Conservation (phyloP, 2,329 filamentous ascomycete genomes). For the Botrytis aclada region DNA sequence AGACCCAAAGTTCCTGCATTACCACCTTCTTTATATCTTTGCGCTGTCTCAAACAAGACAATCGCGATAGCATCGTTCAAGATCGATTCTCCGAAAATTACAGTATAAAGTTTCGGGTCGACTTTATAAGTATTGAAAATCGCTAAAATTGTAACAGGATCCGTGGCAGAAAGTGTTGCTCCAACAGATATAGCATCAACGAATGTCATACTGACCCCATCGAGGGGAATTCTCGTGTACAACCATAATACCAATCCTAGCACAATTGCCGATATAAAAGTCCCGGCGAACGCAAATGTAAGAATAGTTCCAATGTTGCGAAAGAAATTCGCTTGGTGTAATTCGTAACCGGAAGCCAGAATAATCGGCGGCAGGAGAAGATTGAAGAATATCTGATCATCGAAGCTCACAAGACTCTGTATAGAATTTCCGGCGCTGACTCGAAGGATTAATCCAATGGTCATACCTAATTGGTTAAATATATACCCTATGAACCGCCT, state of each 20-base stretch:
- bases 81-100: slow-evolving; percentile 98
- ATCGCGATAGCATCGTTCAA: slow-evolving; percentile 98
- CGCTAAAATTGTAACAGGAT: slow-evolving; percentile 94
- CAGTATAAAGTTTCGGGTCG: slow-evolving; percentile 95
- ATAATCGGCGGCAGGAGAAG: slow-evolving; percentile 98
- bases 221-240: slow-evolving; percentile 82
- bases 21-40: slow-evolving; percentile 79
- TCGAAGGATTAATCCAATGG: slow-evolving; percentile 84
- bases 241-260: slow-evolving; percentile 84
- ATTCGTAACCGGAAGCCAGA: slow-evolving; percentile 90
- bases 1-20: slow-evolving; percentile 69
- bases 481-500: not conserved
- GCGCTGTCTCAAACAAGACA: slow-evolving; percentile 96
- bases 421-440: slow-evolving; percentile 79
- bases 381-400: slow-evolving; percentile 99
- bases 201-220: slow-evolving; percentile 82
- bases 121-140: slow-evolving; percentile 99
- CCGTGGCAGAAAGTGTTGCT: slow-evolving; percentile 92
- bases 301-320: slow-evolving; percentile 95
- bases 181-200: slow-evolving; percentile 96
- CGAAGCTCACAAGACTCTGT: slow-evolving; percentile 88
- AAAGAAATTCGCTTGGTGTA: slow-evolving; percentile 99
- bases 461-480: slow-evolving; percentile 66
- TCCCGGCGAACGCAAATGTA: slow-evolving; percentile 95
- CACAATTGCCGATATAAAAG: slow-evolving; percentile 94